Percentiles rank a stretch among this genome's conserved stretches.
Conservation (phyloP, 1,284 basidiomycete genomes). For the Trametes polyzona region DNA sequence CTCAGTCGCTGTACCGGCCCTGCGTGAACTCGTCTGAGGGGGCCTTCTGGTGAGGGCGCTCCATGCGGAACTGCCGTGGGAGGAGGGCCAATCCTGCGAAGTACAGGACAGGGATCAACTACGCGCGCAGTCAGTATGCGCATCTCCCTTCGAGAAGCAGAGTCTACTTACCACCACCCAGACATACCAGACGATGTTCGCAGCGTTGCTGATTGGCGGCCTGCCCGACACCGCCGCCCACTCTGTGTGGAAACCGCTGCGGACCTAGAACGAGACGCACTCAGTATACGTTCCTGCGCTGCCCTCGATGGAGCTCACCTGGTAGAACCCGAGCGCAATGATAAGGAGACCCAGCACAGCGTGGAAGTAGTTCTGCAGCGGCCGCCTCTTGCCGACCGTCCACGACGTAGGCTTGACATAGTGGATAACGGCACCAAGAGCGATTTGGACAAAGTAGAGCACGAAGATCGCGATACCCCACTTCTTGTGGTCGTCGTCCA, state of each 20-base stretch:
- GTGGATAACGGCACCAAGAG: constrained; percentile 64
- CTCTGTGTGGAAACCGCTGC: constrained; percentile 49
- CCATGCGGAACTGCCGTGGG: constrained; percentile 50
- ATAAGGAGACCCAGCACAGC: constrained; percentile 56
- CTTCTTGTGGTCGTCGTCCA: constrained; percentile 59
- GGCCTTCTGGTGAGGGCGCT: constrained; percentile 28
- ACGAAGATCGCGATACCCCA: constrained; percentile 62
- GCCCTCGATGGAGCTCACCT: constrained; percentile 42
- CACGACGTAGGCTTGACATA: constrained; percentile 49
- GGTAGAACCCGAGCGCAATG: constrained; percentile 54
- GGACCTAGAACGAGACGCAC: constrained; percentile 43
- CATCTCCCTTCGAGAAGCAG: not conserved
- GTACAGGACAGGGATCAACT: constrained; percentile 54
- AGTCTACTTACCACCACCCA: constrained; percentile 55
- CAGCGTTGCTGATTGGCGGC: constrained; percentile 38
- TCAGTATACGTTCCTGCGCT: too few species aligned
- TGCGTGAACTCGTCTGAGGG: constrained; percentile 14
- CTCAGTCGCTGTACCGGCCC: constrained; percentile 7
- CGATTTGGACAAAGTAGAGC: constrained; percentile 62
- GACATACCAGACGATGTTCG: constrained; percentile 50
- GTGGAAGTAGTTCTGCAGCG: constrained; percentile 62
- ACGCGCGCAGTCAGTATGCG: not conserved
- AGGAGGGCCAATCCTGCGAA: constrained; percentile 48
- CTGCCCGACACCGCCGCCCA: constrained; percentile 51
- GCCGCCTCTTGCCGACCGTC: constrained; percentile 39